Evolutionary conservation across 2,329 filamentous ascomycete genomes (phyloP), one percentile per base, ranked within the genome.

Genomic region (Trichothecium roseum): DNA sequence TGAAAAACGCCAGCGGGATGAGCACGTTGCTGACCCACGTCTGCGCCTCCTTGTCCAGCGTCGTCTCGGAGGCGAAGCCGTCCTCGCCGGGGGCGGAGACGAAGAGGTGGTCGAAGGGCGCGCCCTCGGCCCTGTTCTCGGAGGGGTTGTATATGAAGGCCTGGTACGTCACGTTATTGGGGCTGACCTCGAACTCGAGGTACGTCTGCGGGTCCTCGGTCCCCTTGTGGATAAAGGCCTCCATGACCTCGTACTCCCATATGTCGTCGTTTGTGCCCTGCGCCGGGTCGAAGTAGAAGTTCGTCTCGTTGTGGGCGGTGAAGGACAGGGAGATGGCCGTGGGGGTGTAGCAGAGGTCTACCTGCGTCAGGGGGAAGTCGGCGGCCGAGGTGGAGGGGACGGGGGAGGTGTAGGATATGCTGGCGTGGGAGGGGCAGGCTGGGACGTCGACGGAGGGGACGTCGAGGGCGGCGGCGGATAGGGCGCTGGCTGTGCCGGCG

Each of bases 121-220:
- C 55, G 15, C 56, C 60, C 1, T 45, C 36, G 2, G 54, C 52
- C 18, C 65, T 59, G 12, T 58, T 54, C 42, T 68, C 68, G 44
- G 60, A 59, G 4, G 64, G 66, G 45, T 70, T 70, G 52, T 64
- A 69, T 44, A 70, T 60, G 40, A 68, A 64, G 8, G 65, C 62
- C 42, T 69, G 63, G 52, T 64, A 70, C 16, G 65, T 70, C 35
- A 63, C 57, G 40, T 70, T 69, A 54, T 66, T 64, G 34, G 66
- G 66, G 45, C 50, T 66, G 29, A 70, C 58, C 47, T 70, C 66
- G 44, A 67, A 65, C 50, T 70, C 66, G 39, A 70, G 53, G 45
- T 70, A 70, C 2, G 58, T 64, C 49, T 61, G 54, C 1, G 66
- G 66, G 46, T 68, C 62, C 28, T 56, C 54, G 40, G 52, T 59